Conservation (phyloP, 1,139 yeast genomes). For the Yamadazyma songkhlaensis region DNA sequence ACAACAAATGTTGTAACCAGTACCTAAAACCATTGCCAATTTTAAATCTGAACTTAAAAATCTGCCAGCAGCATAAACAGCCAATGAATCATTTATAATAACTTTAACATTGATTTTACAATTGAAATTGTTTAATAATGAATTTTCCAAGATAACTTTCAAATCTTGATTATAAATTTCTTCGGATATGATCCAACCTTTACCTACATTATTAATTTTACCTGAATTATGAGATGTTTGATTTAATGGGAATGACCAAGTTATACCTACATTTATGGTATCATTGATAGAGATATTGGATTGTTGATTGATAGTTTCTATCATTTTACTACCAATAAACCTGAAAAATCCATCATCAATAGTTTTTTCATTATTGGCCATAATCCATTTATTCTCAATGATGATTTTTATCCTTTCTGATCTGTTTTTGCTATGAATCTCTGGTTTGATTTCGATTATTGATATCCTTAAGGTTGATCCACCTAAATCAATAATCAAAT, state of each 20-base stretch:
- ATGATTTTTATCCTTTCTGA: slow-evolving; percentile 26
- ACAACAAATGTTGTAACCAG: slow-evolving; percentile 46
- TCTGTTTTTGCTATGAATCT: slow-evolving; percentile 14
- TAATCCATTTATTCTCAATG: slow-evolving; percentile 39
- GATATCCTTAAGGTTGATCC: slow-evolving; percentile 54
- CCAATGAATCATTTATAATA: slow-evolving; percentile 44
- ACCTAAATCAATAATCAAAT: slow-evolving; percentile 51
- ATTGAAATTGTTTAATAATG: slow-evolving; percentile 21
- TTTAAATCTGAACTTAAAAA: slow-evolving; percentile 36
- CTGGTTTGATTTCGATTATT: slow-evolving; percentile 32
- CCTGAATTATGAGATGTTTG: slow-evolving; percentile 47
- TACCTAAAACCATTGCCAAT: slow-evolving; percentile 46
- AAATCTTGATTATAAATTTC: slow-evolving; percentile 42
- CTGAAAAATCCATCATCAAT: slow-evolving; percentile 40
- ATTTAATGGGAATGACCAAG: slow-evolving; percentile 60
- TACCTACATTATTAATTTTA: slow-evolving; percentile 43
- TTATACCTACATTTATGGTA: slow-evolving; percentile 41
- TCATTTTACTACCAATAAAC: slow-evolving; percentile 35
- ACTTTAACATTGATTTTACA: slow-evolving; percentile 30
- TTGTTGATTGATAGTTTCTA: slow-evolving; percentile 29
- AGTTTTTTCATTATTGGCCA: slow-evolving; percentile 35
- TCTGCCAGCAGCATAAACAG: slow-evolving; percentile 46
- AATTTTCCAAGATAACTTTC: slow-evolving; percentile 36
- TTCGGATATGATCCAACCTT: slow-evolving; percentile 46
- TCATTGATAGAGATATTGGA: slow-evolving; percentile 16